phyloP scores from a whole-genome alignment of 1,284 basidiomycete species.

The Moesziomyces sp. region DNA sequence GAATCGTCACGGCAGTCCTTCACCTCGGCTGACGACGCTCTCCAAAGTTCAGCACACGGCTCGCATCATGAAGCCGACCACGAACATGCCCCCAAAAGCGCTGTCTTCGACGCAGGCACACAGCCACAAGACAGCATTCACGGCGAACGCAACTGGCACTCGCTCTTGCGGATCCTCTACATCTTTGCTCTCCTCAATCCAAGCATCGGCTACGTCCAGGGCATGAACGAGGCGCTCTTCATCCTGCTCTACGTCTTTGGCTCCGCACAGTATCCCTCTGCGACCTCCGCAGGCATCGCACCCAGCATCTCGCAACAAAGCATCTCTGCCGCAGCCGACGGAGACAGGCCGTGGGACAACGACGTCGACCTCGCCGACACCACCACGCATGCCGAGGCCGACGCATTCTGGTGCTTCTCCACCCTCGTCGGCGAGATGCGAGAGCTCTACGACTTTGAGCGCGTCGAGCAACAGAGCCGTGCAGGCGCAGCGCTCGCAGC shows the following conservation, averaged over 20 bases:
- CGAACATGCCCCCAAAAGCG: neutral
- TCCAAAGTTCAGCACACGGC: conserved; percentile 1
- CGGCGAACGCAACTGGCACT: conserved; percentile 59
- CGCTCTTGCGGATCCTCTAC: conserved; percentile 63
- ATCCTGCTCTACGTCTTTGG: conserved; percentile 59
- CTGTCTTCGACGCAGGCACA: neutral
- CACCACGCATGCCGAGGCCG: conserved; percentile 57
- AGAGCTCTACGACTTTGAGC: conserved; percentile 65
- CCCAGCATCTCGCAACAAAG: conserved; percentile 24
- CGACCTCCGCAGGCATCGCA: conserved; percentile 2
- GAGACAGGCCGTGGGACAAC: conserved; percentile 20
- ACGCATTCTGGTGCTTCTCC: conserved; percentile 67
- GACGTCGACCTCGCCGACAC: conserved; percentile 23
- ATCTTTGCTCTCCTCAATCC: conserved; percentile 65
- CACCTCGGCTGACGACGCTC: conserved; percentile 26
- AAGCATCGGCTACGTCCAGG: conserved; percentile 63
- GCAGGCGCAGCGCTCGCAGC: conserved; percentile 6
- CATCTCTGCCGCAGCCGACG: neutral
- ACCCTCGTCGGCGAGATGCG: conserved; percentile 59
- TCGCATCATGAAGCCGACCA: neutral
- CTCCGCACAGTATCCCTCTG: conserved; percentile 22
- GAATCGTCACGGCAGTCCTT: conserved; percentile 40
- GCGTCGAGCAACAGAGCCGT: conserved; percentile 45
- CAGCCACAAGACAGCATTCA: neutral
- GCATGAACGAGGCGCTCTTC: conserved; percentile 65